Base-by-base conservation (phyloP, 1,284 basidiomycete species). In the Ustilago lituana region DNA sequence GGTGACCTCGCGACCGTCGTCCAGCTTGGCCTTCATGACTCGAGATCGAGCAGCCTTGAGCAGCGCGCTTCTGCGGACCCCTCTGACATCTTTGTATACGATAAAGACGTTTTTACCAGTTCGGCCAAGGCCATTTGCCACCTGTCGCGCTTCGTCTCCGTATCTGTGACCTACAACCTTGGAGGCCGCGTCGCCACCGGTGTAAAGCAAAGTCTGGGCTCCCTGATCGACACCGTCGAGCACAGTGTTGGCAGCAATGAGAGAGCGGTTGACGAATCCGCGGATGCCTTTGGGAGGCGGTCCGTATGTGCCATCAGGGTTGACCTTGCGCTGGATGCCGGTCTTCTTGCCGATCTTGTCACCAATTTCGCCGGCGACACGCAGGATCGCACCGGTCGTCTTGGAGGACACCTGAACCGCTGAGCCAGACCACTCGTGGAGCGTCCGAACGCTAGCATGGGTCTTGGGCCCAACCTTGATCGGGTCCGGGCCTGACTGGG, bases 151-250 rank as follows among this genome's bases (percentile, higher is more conserved):
- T 27, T 83, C 82, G 9, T 71, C 51, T 7, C 83, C 83, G 40
- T 78, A 82, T 24, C 55, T 59, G 74, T 83, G 83, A 20, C 75
- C 73, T 1, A 83, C 78, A 6, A 83, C 79, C 20, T 71, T 52
- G 10, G 76, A 76, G 0, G 79, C 74, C 0, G 81, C 77, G 15
- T 78, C 64, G 3, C 73, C 61, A 12, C 76, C 69, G 23, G 73
- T 76, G 17, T 73, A 70, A 7, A 82, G 49, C 4, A 78, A 44
- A 2, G 52, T 57, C 38, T 74, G 77, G n/a, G 60, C 77, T 19
- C 78, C 76, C 0, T 73, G 64, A 33, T 83, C 82, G n/a, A 82
- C 46, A 7, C 80, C 77, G 32, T 83, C 82, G 8, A 79, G 63
- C 11, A 83, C 73, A 7, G 77, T 77, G 53, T 76, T 80, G 52